Evolutionary conservation across 331 rosid genomes (phyloP), one percentile per base, ranked within the genome.

Genomic region (Erythrophleum ivorense): DNA sequence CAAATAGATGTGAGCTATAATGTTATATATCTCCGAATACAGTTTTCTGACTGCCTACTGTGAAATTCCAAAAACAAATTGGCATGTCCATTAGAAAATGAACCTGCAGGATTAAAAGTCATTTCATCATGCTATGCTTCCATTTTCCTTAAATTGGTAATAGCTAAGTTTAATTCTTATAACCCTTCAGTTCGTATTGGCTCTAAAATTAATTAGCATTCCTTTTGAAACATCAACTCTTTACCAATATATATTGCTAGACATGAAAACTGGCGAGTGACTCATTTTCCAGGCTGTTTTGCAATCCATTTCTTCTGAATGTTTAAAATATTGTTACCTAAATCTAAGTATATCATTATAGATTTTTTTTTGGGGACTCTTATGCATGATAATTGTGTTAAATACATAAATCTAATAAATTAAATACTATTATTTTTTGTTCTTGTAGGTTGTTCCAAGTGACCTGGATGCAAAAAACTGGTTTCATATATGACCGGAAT

Each of bases 391-490:
- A 11, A 67, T 80, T 71, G 71, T 68, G 43, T 24, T 66, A 49
- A 78, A 86, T 71, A 29, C 18, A 5, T 29, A 11, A 60, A 63
- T 12, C 89, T 94, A 59, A 89, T 87, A 10, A 68, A 63, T 80
- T 81, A 13, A 77, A 76, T 82, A 9, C 71, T 83, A 71, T 72
- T 24, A 24, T 24, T 24, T 24, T 24, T 24, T 24, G 29, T 67
- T 79, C 81, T 87, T 91, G 94, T 85, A 95, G 98, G 97, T 88
- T 95, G 81, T 85, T 91, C 85, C 98, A 95, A 85, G 86, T 93
- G 88, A 86, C 90, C 66, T 95, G 99, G 99, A 64, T 85, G 98
- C 80, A 29, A 92, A 80, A 81, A 83, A 81, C 66, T 81, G 99
- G 99, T 84, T 93, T 88, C 93, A 86, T 88, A 71, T 91, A 95